These are phyloP conservation scores for Kodamaea ohmeri DNA, from an alignment of 1,139 yeast genomes.

Conservation along the genomic window DNA sequence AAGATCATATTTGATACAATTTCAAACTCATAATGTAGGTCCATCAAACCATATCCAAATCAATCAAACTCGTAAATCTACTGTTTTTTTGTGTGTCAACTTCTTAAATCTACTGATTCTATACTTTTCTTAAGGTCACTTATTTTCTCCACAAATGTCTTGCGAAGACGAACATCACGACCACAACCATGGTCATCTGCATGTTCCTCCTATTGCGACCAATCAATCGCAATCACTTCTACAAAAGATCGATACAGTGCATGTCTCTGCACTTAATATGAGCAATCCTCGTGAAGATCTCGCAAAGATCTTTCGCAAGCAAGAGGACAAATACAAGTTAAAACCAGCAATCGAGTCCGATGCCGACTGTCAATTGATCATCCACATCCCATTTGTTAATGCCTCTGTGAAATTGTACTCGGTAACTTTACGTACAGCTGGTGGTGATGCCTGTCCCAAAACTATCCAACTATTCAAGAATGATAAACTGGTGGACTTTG, in stretches of 20 bases:
- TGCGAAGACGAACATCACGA: constrained; percentile 40
- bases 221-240: constrained; percentile 66
- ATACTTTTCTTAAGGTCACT: background rate
- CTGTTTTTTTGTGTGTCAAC: too few relatives aligned
- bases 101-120: too few relatives aligned
- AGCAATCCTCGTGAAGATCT: constrained; percentile 51
- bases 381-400: constrained; percentile 71
- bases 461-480: constrained; percentile 73
- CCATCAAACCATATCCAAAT: too few relatives aligned
- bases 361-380: constrained; percentile 75
- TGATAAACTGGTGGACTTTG: constrained; percentile 67
- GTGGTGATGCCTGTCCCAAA: constrained; percentile 63
- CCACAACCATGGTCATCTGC: constrained; percentile 27
- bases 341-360: constrained; percentile 64
- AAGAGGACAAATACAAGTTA: constrained; percentile 40
- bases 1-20: too few relatives aligned
- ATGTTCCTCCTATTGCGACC: constrained; percentile 70
- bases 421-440: constrained; percentile 63
- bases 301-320: constrained; percentile 47
- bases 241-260: constrained; percentile 57
- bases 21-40: too few relatives aligned
- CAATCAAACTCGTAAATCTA: too few relatives aligned
- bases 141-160: constrained; percentile 26
- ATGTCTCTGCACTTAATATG: constrained; percentile 64
- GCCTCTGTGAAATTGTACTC: constrained; percentile 75